Conservation (phyloP, 148 eudicot genomes). For the Mesembryanthemum crystallinum region DNA sequence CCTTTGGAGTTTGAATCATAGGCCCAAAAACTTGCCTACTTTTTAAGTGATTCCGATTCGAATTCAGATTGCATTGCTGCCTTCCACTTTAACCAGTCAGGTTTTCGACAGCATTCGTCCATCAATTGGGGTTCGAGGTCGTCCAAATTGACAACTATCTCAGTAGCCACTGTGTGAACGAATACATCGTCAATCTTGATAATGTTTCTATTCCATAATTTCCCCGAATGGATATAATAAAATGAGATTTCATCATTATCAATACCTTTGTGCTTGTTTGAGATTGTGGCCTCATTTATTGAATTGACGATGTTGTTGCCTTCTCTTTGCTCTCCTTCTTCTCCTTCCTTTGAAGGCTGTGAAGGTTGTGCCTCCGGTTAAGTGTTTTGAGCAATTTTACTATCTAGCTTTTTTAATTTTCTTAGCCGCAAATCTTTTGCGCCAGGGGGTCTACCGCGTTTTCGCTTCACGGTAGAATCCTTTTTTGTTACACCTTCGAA, state of each 20-base stretch:
- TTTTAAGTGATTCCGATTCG: background rate
- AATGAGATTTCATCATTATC: conserved; percentile 4
- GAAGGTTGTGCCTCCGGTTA: background rate
- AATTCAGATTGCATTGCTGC: background rate
- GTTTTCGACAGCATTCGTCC: background rate
- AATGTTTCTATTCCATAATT: background rate
- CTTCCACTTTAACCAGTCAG: background rate
- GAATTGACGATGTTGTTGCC: background rate
- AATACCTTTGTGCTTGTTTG: background rate
- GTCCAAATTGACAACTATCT: background rate
- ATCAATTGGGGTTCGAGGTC: background rate
- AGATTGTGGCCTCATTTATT: too few species aligned
- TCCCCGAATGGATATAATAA: background rate
- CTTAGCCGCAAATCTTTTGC: background rate
- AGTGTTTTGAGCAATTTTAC: too few species aligned
- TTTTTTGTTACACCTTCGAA: too few species aligned
- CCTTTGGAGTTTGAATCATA: background rate
- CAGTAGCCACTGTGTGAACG: too few species aligned
- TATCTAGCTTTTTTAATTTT: too few species aligned
- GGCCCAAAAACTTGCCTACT: background rate
- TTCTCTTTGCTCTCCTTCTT: background rate
- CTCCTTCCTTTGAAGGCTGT: background rate
- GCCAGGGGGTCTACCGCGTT: background rate
- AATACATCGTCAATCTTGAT: too few species aligned
- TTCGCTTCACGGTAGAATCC: background rate